Evolutionary conservation across 768 basidiomycete species (phyloP), one percentile per base, ranked within the genome.

Genomic region (Candolleomyces eurysporus): DNA sequence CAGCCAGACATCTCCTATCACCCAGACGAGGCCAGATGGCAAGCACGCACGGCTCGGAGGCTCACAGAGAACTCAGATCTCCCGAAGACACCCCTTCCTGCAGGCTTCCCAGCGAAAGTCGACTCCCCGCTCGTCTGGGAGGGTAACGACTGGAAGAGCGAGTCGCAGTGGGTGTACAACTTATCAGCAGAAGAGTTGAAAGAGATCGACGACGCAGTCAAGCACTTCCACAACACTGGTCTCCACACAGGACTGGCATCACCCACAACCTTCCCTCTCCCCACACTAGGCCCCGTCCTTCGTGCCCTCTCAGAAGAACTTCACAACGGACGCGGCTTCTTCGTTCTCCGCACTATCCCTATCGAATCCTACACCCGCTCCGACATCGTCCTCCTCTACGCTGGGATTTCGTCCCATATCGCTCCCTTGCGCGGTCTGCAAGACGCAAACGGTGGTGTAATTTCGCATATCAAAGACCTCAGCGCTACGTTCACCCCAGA

Each of bases 381-480:
- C 1, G 78, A 82, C 51, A 73, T 77, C 46, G 73, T 76, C 10
- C 75, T 80, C 46, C 71, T 81, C 60, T 81, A 81, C 58, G 75
- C 78, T 10, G 79, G 79, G 66, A 60, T 69, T 48, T 73, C 63
- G 17, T 67, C 68, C 9, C 68, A 68, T 45, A 56, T 71, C 43
- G 65, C 60, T 4, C 43, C 61, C 16, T 52, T 58, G 6, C 61
- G 67, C 26, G 67, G 64, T 26, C 31, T 71, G 2, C 70, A 69
- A 39, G 70, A 71, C 43, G 57, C 59, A 6, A 69, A 68, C 14
- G 63, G 65, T 67, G 79, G 79, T 13, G 71, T 82, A 8, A 76
- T 80, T 10, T 76, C 79, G 1, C 78, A 81, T 56, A 79, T 82
- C 69, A 81, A 79, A 57, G 81, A 82, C 63, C 73, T 82, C 32